phyloP scores from a whole-genome alignment of 495 filamentous ascomycete species.

The Penicillium bialowiezense region DNA sequence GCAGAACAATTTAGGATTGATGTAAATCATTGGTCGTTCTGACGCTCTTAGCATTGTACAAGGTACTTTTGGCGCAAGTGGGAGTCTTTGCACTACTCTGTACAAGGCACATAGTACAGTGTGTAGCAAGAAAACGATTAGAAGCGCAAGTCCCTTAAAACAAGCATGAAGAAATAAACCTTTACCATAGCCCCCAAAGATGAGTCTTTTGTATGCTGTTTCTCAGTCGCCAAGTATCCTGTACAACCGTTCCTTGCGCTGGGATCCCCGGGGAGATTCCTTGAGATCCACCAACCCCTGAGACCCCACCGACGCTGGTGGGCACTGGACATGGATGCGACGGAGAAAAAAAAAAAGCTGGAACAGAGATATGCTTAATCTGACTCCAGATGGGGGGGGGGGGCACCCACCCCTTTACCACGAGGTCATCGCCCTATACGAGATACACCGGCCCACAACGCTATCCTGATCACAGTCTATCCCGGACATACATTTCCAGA shows the following conservation, averaged over 20 bases:
- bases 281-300: conserved; percentile 28
- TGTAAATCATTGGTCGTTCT: conserved; percentile 1
- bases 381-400: conserved; percentile 29
- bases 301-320: conserved; percentile 24
- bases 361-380: conserved; percentile 35
- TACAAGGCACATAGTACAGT: not conserved
- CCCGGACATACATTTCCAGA: not conserved
- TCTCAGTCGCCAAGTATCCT: conserved; percentile 5
- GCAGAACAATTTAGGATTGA: not conserved
- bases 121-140: not conserved
- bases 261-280: conserved; percentile 23
- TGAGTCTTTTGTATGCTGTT: not conserved
- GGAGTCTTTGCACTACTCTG: not conserved
- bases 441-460: not conserved
- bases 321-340: conserved; percentile 33
- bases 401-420: conserved; percentile 15
- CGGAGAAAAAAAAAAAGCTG: conserved; percentile 26
- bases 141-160: not conserved
- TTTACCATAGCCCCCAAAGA: too few species aligned
- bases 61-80: not conserved
- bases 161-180: too few species aligned
- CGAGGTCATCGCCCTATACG: conserved; percentile 2
- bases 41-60: conserved; percentile 8
- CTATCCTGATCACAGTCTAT: not conserved
- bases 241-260: conserved; percentile 16